Evolutionary conservation across 2,329 filamentous ascomycete species (phyloP), one percentile per base, ranked within the genome.

Genomic region (Alternaria brassicicola): DNA sequence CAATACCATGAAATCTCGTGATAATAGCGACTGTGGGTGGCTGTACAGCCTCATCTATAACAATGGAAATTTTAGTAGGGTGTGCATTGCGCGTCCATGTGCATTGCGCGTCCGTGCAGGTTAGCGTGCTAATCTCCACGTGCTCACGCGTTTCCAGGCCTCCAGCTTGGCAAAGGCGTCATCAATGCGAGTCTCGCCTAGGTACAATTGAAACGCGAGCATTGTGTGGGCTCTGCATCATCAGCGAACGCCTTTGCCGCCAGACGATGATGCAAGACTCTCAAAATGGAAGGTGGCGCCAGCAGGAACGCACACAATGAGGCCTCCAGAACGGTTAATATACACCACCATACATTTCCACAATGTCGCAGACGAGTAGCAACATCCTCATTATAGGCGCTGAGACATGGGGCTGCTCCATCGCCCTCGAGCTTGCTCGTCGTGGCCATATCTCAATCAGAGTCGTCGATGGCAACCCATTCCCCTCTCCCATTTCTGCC

Each of bases 341-440:
- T 23, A 23, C 39, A 35, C 25, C 31, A 31, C 23, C 21, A 12
- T 17, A 21, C 38, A 17, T 55, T 17, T 13, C 19, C 55, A 42
- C 23, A 17, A 58, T 58, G 55, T 15, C 38, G 42, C 42, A 57
- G 35, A 55, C 33, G 12, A 48, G 19, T 10, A 54, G 50, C 19
- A 53, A 54, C 31, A 70, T 78, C 38, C 67, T 84, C 21, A 80
- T 84, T 35, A 67, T 84, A 48, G 82, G 83, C 8, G 80, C 78
- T 17, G 83, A 82, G 9, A 82, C 81, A 4, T 84, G 82, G 76
- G 83, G 82, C 13, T 79, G 78, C 31, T 81, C 80, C 7, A 82
- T 82, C 5, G 81, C 82, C 5, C 75, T 83, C 17, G 76, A 83
- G 59, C 73, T 84, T 9, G 81, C 80, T 41, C 76, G 81, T 26